Conservation (phyloP, 2,329 filamentous ascomycete genomes). For the Talaromyces piceae region DNA sequence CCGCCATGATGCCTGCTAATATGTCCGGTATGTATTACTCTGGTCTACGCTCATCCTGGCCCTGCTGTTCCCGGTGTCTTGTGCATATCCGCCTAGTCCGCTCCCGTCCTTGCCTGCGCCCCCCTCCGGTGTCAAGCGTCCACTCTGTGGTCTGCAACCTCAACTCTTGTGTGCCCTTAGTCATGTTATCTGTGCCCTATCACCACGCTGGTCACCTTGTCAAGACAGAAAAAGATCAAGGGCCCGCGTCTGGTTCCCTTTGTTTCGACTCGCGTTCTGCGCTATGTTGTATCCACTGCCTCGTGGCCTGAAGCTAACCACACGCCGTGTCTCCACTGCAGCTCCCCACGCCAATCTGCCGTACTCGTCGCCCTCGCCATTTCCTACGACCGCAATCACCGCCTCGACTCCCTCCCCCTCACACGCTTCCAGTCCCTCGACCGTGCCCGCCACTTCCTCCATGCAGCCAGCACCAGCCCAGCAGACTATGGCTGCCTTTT, state of each 20-base stretch:
- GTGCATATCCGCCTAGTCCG: not conserved
- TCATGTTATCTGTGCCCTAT: no score
- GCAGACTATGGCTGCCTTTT: conserved; percentile 29
- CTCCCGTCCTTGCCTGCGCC: not conserved
- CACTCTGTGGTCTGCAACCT: not conserved
- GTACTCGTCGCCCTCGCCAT: conserved; percentile 26
- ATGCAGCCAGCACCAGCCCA: conserved; percentile 26
- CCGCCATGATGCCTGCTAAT: conserved; percentile 32
- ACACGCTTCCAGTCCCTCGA: conserved; percentile 21
- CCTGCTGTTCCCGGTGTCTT: not conserved
- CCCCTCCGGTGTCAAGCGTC: not conserved
- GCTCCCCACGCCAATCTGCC: conserved; percentile 28
- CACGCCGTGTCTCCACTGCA: conserved; percentile 14
- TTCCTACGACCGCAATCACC: conserved; percentile 20
- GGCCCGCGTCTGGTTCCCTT: not conserved
- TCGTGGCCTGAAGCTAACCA: conserved; percentile 12
- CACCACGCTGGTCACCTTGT: no score
- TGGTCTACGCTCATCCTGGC: not conserved
- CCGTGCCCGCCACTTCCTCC: conserved; percentile 23
- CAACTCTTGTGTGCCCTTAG: not conserved
- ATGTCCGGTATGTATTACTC: conserved; percentile 17
- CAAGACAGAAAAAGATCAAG: no score
- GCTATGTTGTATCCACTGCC: conserved; percentile 6
- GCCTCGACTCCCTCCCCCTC: conserved; percentile 25
- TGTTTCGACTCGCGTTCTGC: not conserved